Conservation (phyloP, 2,329 filamentous ascomycete genomes). For the Ophiocordyceps unilateralis region DNA sequence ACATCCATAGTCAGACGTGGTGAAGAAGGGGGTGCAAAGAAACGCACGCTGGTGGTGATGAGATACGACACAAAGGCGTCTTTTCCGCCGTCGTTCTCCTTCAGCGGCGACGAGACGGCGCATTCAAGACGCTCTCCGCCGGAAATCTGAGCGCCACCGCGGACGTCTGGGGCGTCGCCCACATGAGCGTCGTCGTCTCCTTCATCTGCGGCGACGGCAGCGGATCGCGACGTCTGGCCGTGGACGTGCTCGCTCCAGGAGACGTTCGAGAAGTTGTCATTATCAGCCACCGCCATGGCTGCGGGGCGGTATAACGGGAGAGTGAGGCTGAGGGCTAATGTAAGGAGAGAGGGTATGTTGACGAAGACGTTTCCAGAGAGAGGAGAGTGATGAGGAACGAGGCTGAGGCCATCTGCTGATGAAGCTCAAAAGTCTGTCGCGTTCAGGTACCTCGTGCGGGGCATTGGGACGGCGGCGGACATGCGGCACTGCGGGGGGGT, state of each 20-base stretch:
- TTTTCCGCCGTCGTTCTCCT: slow-evolving; percentile 93
- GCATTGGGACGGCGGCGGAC: not conserved
- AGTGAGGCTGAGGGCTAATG: not conserved
- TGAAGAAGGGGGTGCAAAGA: no score
- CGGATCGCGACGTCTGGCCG: slow-evolving; percentile 16
- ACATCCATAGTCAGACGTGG: no score
- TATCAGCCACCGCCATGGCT: slow-evolving; percentile 26
- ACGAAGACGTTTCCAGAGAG: not conserved
- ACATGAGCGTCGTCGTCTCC: slow-evolving; percentile 33
- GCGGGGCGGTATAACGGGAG: not conserved
- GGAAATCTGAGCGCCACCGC: slow-evolving; percentile 42
- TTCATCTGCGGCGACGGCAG: slow-evolving; percentile 8
- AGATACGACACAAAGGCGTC: slow-evolving; percentile 94
- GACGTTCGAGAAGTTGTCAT: slow-evolving; percentile 66
- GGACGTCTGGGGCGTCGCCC: slow-evolving; percentile 32
- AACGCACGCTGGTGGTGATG: slow-evolving; percentile 65
- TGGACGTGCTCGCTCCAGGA: slow-evolving; percentile 52
- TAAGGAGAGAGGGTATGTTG: not conserved
- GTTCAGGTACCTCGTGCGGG: not conserved
- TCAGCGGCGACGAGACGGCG: slow-evolving; percentile 65
- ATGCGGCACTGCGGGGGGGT: not conserved
- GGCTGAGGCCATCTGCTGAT: not conserved
- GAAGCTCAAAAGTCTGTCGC: not conserved
- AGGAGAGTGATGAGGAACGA: not conserved
- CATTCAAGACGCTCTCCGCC: slow-evolving; percentile 68